Evolutionary conservation across 441 rosid genomes (phyloP).

Genomic region (Adansonia rubrostipa): DNA sequence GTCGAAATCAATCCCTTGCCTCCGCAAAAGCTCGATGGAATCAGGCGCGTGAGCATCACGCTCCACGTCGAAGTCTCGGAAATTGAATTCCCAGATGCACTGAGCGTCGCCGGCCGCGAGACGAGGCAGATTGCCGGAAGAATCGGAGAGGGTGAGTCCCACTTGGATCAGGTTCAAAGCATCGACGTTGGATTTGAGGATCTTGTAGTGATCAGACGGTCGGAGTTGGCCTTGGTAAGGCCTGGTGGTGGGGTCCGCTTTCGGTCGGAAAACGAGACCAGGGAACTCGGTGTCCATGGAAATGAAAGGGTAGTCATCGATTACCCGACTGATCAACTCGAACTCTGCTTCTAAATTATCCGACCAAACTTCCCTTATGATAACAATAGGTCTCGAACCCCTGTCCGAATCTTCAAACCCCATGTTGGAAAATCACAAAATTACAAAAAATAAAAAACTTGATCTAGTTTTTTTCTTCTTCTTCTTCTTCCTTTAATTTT

Average conservation of each 20-base stretch:
- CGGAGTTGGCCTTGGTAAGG: constrained; percentile 26
- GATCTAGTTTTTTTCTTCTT: background rate
- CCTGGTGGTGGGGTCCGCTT: constrained; percentile 26
- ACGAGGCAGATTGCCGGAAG: constrained; percentile 65
- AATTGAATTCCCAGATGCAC: constrained; percentile 90
- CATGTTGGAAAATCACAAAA: background rate
- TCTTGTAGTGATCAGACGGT: constrained; percentile 64
- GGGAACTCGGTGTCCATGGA: constrained; percentile 96
- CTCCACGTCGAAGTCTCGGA: constrained; percentile 69
- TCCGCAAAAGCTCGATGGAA: constrained; percentile 69
- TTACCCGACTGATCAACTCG: constrained; percentile 54
- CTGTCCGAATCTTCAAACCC: constrained; percentile 13
- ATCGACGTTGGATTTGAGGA: constrained; percentile 84
- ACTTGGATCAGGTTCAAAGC: constrained; percentile 75
- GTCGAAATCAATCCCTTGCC: constrained; percentile 80
- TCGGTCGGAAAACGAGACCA: constrained; percentile 57
- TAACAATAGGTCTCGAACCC: constrained; percentile 36
- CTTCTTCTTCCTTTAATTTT: background rate
- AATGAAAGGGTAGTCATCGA: constrained; percentile 65
- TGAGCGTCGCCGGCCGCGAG: constrained; percentile 43
- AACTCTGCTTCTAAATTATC: constrained; percentile 70
- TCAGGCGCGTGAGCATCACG: constrained; percentile 77
- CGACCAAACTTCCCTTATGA: constrained; percentile 78
- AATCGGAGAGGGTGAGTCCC: constrained; percentile 81
- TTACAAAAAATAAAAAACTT: background rate